These are phyloP conservation scores for Kwoniella pini DNA, from an alignment of 768 basidiomycete genomes.

Conservation along the genomic window DNA sequence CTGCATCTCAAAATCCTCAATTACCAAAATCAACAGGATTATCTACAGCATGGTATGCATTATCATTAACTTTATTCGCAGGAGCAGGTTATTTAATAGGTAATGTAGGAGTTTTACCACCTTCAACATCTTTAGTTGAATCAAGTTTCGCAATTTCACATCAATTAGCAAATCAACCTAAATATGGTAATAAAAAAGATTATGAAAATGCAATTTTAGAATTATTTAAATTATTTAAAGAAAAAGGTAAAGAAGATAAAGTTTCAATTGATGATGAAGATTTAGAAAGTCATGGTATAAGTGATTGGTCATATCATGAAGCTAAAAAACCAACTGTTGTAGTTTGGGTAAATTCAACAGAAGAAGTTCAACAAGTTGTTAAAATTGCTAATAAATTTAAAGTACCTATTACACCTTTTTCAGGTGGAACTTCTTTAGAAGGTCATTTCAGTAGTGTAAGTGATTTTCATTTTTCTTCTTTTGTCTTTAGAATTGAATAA, in stretches of 20 bases:
- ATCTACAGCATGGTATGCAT: slow-evolving; percentile 20
- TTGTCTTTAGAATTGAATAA: no score
- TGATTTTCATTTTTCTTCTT: slow-evolving; percentile 3
- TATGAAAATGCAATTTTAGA: slow-evolving; percentile 42
- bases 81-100: slow-evolving; percentile 31
- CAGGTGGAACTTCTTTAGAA: slow-evolving; percentile 83
- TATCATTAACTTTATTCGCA: slow-evolving; percentile 27
- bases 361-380: slow-evolving; percentile 79
- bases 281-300: slow-evolving; percentile 42
- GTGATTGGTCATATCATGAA: slow-evolving; percentile 51
- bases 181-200: slow-evolving; percentile 32
- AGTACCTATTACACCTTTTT: slow-evolving; percentile 77
- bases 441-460: slow-evolving; percentile 78
- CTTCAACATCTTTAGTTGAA: slow-evolving; percentile 25
- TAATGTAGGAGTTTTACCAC: slow-evolving; percentile 8
- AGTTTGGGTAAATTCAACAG: slow-evolving; percentile 61
- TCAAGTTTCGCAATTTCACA: slow-evolving; percentile 33
- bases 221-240: slow-evolving; percentile 21
- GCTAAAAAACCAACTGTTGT: slow-evolving; percentile 48
- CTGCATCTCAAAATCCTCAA: not conserved
- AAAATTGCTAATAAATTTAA: slow-evolving; percentile 71
- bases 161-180: slow-evolving; percentile 37
- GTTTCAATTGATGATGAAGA: slow-evolving; percentile 45
- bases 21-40: slow-evolving; percentile 1
- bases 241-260: slow-evolving; percentile 34